Conservation (phyloP, 2,329 filamentous ascomycete species). For the Fusarium dimerum region DNA sequence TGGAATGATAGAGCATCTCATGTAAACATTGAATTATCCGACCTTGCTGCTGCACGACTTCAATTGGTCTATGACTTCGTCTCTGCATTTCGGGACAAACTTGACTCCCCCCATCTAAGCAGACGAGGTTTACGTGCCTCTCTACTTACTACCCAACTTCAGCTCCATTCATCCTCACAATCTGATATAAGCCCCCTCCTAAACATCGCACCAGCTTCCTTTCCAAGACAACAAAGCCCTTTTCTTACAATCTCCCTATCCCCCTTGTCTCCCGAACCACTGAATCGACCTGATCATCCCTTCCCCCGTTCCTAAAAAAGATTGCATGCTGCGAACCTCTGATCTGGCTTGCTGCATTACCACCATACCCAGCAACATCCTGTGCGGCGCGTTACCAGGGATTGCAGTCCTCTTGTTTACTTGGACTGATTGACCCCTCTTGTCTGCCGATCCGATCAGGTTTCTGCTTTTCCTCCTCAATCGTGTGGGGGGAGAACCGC, state of each 20-base stretch:
- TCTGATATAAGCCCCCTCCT: neutral
- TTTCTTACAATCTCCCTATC: neutral
- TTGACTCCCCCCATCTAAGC: neutral
- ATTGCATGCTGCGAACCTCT: slow-evolving; percentile 9
- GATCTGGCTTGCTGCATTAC: slow-evolving; percentile 7
- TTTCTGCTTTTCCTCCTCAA: slow-evolving; percentile 1
- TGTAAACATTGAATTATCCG: neutral
- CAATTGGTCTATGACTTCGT: neutral
- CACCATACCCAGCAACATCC: neutral
- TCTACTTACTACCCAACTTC: neutral
- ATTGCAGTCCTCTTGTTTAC: slow-evolving; percentile 9
- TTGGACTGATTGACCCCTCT: slow-evolving; percentile 3
- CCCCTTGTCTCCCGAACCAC: neutral
- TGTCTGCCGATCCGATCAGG: neutral
- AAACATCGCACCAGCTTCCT: neutral
- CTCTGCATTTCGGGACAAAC: no score
- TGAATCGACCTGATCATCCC: neutral
- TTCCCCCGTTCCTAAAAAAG: slow-evolving; percentile 15
- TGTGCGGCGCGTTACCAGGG: neutral
- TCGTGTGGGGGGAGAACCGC: slow-evolving; percentile 9
- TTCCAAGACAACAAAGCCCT: neutral
- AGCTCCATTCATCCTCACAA: neutral
- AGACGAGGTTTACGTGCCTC: neutral
- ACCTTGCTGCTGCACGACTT: neutral
- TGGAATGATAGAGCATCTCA: neutral